Conservation (phyloP, 192 early-diverging fungal species). For the Chytriomyces hyalinus region DNA sequence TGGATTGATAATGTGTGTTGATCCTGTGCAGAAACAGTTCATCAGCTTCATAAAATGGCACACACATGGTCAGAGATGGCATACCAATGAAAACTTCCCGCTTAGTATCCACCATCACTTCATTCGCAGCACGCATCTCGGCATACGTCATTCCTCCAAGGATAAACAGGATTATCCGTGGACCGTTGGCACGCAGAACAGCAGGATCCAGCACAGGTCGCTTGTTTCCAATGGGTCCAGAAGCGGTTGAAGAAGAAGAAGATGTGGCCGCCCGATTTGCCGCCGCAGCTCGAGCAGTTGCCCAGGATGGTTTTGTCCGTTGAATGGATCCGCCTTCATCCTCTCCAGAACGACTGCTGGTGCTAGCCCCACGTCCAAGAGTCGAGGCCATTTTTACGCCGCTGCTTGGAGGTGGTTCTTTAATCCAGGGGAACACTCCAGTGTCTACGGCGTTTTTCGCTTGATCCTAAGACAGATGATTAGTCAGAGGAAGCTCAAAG, state of each 20-base stretch:
- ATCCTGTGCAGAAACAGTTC: constrained; percentile 11
- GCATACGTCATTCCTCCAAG: constrained; percentile 57
- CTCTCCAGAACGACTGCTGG: background rate
- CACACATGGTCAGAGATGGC: background rate
- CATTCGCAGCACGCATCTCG: constrained; percentile 49
- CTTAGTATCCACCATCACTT: constrained; percentile 42
- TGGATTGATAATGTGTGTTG: constrained; percentile 34
- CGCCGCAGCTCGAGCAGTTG: constrained; percentile 29
- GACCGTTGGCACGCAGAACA: constrained; percentile 44
- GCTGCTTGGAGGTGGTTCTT: constrained; percentile 54
- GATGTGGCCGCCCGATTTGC: constrained; percentile 5
- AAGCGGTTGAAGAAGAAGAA: constrained; percentile 6
- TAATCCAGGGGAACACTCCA: constrained; percentile 69
- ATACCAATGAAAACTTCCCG: constrained; percentile 56
- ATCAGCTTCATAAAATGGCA: background rate
- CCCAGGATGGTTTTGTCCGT: constrained; percentile 47
- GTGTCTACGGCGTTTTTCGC: constrained; percentile 54
- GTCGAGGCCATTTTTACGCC: background rate
- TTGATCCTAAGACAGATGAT: constrained; percentile 37
- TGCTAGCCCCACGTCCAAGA: background rate
- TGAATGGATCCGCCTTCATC: constrained; percentile 7
- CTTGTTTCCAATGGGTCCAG: background rate
- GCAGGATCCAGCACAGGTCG: constrained; percentile 7
- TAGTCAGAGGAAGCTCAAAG: background rate
- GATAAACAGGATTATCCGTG: constrained; percentile 51